These are phyloP conservation scores for Pythium guiyangense DNA, from an alignment of 352 stramenopile genomes.

Conservation along the genomic window DNA sequence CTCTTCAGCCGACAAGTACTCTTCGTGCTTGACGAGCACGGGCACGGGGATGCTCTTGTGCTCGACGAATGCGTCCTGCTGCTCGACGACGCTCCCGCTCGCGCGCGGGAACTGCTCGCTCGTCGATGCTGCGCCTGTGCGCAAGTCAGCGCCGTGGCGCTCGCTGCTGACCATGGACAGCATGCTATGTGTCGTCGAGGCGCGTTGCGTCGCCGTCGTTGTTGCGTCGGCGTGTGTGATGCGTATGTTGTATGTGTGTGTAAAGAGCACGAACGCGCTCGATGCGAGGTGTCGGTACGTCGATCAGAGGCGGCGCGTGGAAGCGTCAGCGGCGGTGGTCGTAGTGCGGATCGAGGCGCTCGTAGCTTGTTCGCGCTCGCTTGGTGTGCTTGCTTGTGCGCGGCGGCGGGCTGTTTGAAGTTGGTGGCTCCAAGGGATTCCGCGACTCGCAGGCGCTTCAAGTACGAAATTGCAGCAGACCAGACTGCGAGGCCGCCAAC, in stretches of 20 bases:
- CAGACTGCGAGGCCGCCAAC: conserved; percentile 5
- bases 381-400: no score
- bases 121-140: not conserved
- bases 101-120: not conserved
- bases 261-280: no score
- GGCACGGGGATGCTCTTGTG: conserved; percentile 12
- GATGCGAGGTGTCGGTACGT: not conserved
- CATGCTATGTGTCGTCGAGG: conserved; percentile 26
- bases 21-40: conserved; percentile 12
- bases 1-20: conserved; percentile 12
- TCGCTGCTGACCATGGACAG: conserved; percentile 56
- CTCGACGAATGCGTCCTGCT: conserved; percentile 12
- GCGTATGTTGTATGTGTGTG: no score
- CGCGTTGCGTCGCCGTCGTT: conserved; percentile 7
- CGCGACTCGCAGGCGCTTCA: conserved; percentile 39
- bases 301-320: no score
- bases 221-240: not conserved
- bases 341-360: no score
- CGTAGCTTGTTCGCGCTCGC: no score
- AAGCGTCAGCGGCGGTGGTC: no score
- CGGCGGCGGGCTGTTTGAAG: conserved; percentile 48
- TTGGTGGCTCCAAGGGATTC: conserved; percentile 50
- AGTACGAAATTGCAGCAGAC: conserved; percentile 26
- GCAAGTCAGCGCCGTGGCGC: conserved; percentile 8
- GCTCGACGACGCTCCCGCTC: conserved; percentile 6